These are phyloP conservation scores for Candida frijolesensis DNA, from an alignment of 1,139 yeast genomes.

Conservation along the genomic window DNA sequence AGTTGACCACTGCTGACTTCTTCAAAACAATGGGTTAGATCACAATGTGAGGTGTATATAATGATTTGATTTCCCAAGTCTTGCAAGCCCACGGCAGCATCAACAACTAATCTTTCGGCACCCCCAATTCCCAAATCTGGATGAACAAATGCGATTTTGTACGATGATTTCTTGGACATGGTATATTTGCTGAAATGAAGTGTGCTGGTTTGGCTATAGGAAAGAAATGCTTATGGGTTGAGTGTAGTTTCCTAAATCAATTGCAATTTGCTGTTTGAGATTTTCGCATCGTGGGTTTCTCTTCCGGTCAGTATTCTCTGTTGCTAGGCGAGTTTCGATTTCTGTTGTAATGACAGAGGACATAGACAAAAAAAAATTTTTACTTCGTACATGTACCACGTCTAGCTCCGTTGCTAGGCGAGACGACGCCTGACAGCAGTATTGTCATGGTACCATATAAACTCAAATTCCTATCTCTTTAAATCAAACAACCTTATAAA, in stretches of 20 bases:
- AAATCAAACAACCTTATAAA: too few relatives aligned
- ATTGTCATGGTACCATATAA: too few relatives aligned
- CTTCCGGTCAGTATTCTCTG: background rate
- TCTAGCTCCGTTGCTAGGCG: too few relatives aligned
- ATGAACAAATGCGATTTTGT: conserved; percentile 76
- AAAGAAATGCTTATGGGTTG: background rate
- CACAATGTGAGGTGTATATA: conserved; percentile 89
- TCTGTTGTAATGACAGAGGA: background rate
- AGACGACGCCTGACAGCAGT: too few relatives aligned
- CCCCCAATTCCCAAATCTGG: conserved; percentile 98
- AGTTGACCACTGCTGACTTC: conserved; percentile 66
- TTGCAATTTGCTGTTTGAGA: background rate
- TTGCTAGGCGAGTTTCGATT: background rate
- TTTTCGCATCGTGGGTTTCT: background rate
- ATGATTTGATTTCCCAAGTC: conserved; percentile 64
- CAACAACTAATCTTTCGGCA: conserved; percentile 93
- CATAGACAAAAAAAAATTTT: too few relatives aligned
- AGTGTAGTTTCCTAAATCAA: background rate
- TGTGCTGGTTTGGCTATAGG: too few relatives aligned
- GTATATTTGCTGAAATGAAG: too few relatives aligned
- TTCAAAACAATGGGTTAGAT: conserved; percentile 82
- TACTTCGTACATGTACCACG: too few relatives aligned
- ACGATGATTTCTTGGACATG: conserved; percentile 10
- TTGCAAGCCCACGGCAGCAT: conserved; percentile 89
- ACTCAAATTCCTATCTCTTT: too few relatives aligned